Evolutionary conservation across 805 yeast species (phyloP).

Genomic region (Starmerella stigmatis): DNA sequence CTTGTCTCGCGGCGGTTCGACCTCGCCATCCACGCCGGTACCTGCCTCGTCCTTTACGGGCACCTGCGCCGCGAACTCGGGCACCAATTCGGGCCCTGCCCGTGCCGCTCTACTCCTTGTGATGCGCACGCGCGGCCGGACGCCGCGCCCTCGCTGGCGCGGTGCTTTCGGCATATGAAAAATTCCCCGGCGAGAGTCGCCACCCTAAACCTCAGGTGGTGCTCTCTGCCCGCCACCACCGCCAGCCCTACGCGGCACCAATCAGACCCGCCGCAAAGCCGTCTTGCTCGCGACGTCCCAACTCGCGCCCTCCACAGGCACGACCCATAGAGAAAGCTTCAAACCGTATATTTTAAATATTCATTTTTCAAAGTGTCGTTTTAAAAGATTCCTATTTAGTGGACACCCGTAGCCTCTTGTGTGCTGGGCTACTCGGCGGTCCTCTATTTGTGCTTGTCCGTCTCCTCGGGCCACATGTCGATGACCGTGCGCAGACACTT

Average conservation of each 20-base stretch:
- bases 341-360: too few relatives aligned
- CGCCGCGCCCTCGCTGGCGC: neutral
- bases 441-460: conserved; percentile 10
- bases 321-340: too few relatives aligned
- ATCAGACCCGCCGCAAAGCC: too few relatives aligned
- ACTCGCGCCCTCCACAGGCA: too few relatives aligned
- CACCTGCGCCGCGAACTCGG: neutral
- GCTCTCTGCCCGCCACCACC: too few relatives aligned
- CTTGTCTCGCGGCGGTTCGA: too few relatives aligned
- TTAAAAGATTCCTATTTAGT: neutral
- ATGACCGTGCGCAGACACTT: conserved; percentile 85
- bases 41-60: neutral
- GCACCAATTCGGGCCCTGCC: too few relatives aligned
- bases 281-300: too few relatives aligned
- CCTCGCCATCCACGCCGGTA: too few relatives aligned
- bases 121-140: neutral
- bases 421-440: neutral
- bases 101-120: too few relatives aligned
- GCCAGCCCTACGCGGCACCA: too few relatives aligned
- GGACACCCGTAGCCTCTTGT: neutral
- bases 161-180: conserved; percentile 1
- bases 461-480: conserved; percentile 21
- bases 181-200: neutral
- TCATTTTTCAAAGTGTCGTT: too few relatives aligned
- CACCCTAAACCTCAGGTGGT: conserved; percentile 7